Evolutionary conservation across 148 eudicot genomes (phyloP).

Genomic region (Talinum fruticosum): DNA sequence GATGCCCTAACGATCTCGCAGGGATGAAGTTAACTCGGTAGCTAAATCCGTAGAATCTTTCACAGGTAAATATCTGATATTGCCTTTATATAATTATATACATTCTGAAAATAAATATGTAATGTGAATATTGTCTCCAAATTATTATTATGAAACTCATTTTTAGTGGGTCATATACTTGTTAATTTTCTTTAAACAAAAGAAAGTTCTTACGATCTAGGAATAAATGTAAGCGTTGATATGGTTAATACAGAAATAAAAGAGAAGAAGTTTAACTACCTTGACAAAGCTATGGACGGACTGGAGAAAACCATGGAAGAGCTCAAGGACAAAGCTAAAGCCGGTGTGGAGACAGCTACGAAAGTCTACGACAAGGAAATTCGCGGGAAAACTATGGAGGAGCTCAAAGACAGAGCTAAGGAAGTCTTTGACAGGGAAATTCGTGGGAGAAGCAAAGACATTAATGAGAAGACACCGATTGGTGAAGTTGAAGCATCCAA

Average conservation of each 20-base stretch:
- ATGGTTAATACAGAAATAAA: not conserved
- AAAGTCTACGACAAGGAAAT: too few species aligned
- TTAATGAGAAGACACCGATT: not conserved
- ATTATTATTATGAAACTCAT: not conserved
- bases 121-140: not conserved
- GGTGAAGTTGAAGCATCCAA: slow-evolving; percentile 42
- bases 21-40: not conserved
- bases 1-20: not conserved
- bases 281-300: not conserved
- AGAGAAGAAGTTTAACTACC: not conserved
- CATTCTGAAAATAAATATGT: not conserved
- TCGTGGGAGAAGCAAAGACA: not conserved
- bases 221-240: not conserved
- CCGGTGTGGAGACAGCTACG: not conserved
- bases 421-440: not conserved
- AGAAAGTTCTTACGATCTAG: not conserved
- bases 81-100: not conserved
- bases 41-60: not conserved
- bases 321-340: not conserved
- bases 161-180: not conserved
- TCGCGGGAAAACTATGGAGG: not conserved
- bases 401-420: not conserved
- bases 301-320: not conserved
- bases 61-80: not conserved
- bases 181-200: not conserved